Percentiles rank a stretch among this genome's conserved stretches.
These are phyloP conservation scores for Fragaria nilgerrensis DNA, from an alignment of 306 rosid species.

Conservation along the genomic window DNA sequence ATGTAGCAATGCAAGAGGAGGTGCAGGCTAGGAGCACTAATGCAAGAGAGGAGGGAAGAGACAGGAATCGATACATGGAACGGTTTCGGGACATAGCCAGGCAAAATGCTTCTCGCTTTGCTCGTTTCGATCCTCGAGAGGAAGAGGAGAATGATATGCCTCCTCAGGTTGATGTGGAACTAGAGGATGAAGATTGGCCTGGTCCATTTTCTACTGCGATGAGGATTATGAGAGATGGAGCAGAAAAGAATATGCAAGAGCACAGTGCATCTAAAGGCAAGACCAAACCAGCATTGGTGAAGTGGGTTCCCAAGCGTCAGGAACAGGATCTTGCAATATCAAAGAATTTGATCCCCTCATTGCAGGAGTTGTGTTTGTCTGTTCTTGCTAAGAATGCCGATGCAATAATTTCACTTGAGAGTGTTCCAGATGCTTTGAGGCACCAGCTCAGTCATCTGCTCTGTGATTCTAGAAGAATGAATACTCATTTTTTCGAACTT, in stretches of 20 bases:
- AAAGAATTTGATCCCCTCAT: conserved; percentile 44
- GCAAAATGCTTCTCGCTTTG: conserved; percentile 52
- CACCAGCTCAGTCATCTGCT: conserved; percentile 55
- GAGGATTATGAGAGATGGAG: conserved; percentile 52
- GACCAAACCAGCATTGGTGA: conserved; percentile 19
- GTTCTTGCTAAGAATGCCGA: conserved; percentile 57
- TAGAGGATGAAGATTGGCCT: conserved; percentile 39
- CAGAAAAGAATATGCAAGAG: conserved; percentile 5
- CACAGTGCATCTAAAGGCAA: neutral
- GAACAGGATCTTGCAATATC: neutral
- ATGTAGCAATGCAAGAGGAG: conserved; percentile 14
- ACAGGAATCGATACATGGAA: conserved; percentile 32
- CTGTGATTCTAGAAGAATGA: conserved; percentile 70
- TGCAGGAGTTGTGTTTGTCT: conserved; percentile 48
- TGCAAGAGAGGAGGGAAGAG: conserved; percentile 3
- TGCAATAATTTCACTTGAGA: conserved; percentile 63
- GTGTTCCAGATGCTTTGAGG: conserved; percentile 55
- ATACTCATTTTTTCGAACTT: conserved; percentile 40
- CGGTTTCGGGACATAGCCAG: conserved; percentile 55
- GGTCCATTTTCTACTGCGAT: conserved; percentile 67
- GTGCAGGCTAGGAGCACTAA: neutral
- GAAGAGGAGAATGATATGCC: conserved; percentile 19
- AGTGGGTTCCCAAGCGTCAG: conserved; percentile 44
- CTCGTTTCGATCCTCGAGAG: conserved; percentile 30
- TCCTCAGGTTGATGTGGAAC: conserved; percentile 27